Percentiles rank a stretch among this genome's conserved stretches.
Evolutionary conservation across 1,284 basidiomycete genomes (phyloP).

Genomic region (Ustilago sp.): DNA sequence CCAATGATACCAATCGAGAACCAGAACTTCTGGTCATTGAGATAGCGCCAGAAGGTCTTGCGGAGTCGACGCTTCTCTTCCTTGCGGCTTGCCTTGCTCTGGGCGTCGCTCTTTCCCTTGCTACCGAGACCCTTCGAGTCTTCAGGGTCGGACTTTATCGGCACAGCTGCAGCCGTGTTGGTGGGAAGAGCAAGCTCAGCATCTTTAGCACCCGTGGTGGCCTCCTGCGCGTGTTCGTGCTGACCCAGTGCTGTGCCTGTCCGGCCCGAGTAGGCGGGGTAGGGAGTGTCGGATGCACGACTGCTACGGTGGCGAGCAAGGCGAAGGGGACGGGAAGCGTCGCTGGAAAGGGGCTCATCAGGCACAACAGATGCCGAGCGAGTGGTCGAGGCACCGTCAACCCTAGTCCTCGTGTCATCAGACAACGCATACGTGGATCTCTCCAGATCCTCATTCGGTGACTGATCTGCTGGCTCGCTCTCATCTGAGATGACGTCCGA

Average conservation of each 20-base stretch:
- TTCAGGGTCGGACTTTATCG: conserved; percentile 2
- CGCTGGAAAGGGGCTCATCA: conserved; percentile 17
- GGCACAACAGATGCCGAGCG: conserved; percentile 36
- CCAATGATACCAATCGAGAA: conserved; percentile 51
- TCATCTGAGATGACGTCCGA: conserved; percentile 11
- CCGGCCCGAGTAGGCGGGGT: conserved; percentile 27
- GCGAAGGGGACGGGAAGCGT: conserved; percentile 10
- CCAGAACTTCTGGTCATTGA: conserved; percentile 46
- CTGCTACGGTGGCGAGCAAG: conserved; percentile 36
- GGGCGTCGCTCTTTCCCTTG: conserved; percentile 8
- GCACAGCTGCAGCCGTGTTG: conserved; percentile 18
- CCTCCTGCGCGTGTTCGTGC: conserved; percentile 43
- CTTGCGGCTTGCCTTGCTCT: conserved; percentile 25
- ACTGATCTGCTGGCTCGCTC: conserved; percentile 8
- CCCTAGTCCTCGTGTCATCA: conserved; percentile 39
- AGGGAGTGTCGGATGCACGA: conserved; percentile 31
- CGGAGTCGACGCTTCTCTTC: conserved; percentile 39
- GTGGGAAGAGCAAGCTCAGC: conserved; percentile 20
- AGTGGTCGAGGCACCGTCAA: conserved; percentile 28
- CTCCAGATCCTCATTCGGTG: conserved; percentile 5
- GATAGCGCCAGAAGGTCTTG: conserved; percentile 36
- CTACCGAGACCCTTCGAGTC: conserved; percentile 10
- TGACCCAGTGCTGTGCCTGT: conserved; percentile 28
- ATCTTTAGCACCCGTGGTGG: conserved; percentile 13
- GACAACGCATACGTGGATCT: conserved; percentile 21